Conservation (phyloP, 495 filamentous ascomycete genomes). For the Cercophora samala region DNA sequence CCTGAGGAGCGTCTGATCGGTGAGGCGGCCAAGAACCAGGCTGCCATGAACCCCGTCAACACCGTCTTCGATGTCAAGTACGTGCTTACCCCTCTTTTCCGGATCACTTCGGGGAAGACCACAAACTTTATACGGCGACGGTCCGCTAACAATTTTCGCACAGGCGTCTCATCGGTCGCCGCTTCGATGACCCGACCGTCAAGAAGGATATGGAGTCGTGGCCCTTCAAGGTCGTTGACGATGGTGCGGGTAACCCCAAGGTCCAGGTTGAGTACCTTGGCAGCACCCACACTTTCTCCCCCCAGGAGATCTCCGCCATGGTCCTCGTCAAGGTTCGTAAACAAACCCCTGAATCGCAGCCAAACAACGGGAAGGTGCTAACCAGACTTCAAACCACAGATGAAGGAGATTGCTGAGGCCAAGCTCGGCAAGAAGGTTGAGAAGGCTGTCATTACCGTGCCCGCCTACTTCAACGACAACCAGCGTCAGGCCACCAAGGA, state of each 20-base stretch:
- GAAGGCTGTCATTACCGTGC: slow-evolving; percentile 97
- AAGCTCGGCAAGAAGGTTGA: slow-evolving; percentile 96
- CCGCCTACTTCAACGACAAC: slow-evolving; percentile 99
- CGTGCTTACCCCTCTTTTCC: neutral
- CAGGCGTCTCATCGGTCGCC: slow-evolving; percentile 90
- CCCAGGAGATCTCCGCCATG: slow-evolving; percentile 98
- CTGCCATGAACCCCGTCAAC: slow-evolving; percentile 96
- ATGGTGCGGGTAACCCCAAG: slow-evolving; percentile 75
- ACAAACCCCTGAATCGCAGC: neutral
- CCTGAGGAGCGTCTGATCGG: slow-evolving; percentile 97
- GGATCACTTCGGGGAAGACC: neutral
- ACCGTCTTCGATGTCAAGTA: slow-evolving; percentile 98
- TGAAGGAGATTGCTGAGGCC: slow-evolving; percentile 96
- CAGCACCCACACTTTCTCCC: slow-evolving; percentile 90
- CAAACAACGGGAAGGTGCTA: slow-evolving; percentile 8
- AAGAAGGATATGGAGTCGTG: slow-evolving; percentile 98
- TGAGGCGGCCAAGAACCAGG: slow-evolving; percentile 99
- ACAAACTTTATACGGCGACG: neutral
- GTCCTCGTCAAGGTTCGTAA: slow-evolving; percentile 73
- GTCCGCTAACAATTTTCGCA: slow-evolving; percentile 28
- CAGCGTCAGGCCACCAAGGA: slow-evolving; percentile 99
- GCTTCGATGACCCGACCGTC: slow-evolving; percentile 91
- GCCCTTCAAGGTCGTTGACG: slow-evolving; percentile 96
- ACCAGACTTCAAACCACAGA: slow-evolving; percentile 47
- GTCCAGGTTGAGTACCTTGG: slow-evolving; percentile 95